A percentile compares a stretch with the other conserved stretches of the same genome.
These are phyloP conservation scores for Alternaria ethzedia DNA, from an alignment of 2,329 filamentous ascomycete species.

Conservation along the genomic window DNA sequence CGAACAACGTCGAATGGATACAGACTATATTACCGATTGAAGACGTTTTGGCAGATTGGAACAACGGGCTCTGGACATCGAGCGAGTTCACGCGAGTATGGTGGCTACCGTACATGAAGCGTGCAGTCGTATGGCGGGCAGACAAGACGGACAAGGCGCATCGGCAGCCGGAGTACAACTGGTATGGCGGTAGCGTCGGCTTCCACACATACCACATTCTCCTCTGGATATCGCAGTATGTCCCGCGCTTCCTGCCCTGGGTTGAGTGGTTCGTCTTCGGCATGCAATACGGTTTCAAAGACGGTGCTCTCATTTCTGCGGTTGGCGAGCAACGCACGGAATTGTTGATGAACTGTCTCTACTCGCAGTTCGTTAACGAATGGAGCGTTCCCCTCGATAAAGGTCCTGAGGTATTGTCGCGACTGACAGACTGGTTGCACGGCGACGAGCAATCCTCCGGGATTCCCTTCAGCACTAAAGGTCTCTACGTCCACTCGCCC, in stretches of 20 bases:
- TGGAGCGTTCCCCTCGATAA: constrained; percentile 89
- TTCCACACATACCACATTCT: constrained; percentile 93
- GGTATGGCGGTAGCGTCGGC: constrained; percentile 82
- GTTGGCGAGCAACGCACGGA: constrained; percentile 81
- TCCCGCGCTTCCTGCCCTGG: constrained; percentile 81
- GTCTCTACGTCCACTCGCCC: constrained; percentile 85
- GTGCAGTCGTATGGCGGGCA: constrained; percentile 90
- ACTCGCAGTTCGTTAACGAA: constrained; percentile 98
- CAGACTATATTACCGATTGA: constrained; percentile 77
- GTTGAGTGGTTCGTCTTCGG: constrained; percentile 97
- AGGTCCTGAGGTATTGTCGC: constrained; percentile 83
- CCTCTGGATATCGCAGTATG: constrained; percentile 77
- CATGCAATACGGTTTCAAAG: constrained; percentile 92
- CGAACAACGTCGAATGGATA: constrained; percentile 85
- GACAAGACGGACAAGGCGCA: constrained; percentile 72
- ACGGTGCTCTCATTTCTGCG: constrained; percentile 71
- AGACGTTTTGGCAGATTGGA: constrained; percentile 74
- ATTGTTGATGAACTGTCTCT: constrained; percentile 94
- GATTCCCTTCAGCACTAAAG: constrained; percentile 82
- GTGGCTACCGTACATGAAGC: constrained; percentile 94
- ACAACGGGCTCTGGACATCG: constrained; percentile 76
- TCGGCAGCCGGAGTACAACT: constrained; percentile 68
- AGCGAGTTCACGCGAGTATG: constrained; percentile 92
- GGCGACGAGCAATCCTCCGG: constrained; percentile 71
- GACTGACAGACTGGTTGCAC: constrained; percentile 86